Conservation (phyloP, 768 basidiomycete species). For the Flagelloscypha sp. region DNA sequence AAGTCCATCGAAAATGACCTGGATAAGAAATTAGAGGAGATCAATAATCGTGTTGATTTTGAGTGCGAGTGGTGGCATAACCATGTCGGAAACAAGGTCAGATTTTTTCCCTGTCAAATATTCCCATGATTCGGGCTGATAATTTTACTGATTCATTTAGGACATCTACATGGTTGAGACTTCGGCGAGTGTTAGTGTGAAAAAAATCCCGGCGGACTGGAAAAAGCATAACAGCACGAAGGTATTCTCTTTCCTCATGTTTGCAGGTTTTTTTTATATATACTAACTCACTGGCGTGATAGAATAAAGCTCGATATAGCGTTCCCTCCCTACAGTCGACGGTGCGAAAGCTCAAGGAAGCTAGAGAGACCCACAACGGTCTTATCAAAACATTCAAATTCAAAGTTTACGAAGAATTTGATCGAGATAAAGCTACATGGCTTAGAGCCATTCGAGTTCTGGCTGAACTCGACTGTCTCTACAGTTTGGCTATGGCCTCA, state of each 20-base stretch:
- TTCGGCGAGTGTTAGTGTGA: constrained; percentile 38
- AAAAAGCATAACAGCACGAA: constrained; percentile 74
- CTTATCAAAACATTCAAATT: constrained; percentile 79
- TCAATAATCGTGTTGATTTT: constrained; percentile 34
- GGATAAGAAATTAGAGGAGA: constrained; percentile 54
- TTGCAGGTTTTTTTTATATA: constrained; percentile 1
- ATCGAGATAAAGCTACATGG: constrained; percentile 73
- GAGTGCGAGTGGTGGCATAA: constrained; percentile 58
- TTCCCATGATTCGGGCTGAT: too few species aligned
- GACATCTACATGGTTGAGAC: constrained; percentile 90
- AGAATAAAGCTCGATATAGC: constrained; percentile 68
- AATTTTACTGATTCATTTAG: constrained; percentile 35
- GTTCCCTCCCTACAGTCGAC: constrained; percentile 64
- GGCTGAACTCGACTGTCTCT: constrained; percentile 93
- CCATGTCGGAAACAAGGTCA: constrained; percentile 77
- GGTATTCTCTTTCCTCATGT: constrained; percentile 31
- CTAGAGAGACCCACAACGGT: constrained; percentile 75
- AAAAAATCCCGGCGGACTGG: constrained; percentile 78
- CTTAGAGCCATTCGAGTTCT: constrained; percentile 76
- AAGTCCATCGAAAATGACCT: constrained; percentile 60
- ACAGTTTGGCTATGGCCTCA: constrained; percentile 86
- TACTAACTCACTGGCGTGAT: constrained; percentile 28
- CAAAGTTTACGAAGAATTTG: constrained; percentile 74
- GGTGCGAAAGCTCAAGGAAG: constrained; percentile 84
- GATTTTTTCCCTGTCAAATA: background rate